phyloP scores from a whole-genome alignment of 2,329 filamentous ascomycete genomes.

The Xylariaceae sp. region DNA sequence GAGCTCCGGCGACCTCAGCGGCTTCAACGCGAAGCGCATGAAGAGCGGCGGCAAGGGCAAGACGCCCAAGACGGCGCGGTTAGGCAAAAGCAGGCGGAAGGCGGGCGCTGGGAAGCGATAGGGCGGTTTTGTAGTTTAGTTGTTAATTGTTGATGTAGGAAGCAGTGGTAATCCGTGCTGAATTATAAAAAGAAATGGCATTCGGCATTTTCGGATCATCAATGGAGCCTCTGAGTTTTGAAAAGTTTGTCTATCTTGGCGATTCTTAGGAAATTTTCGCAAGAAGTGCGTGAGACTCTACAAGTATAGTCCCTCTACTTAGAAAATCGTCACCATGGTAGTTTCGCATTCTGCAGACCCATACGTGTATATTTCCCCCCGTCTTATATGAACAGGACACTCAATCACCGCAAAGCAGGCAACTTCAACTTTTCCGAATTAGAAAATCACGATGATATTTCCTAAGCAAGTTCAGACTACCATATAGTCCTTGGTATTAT shows the following conservation, averaged over 20 bases:
- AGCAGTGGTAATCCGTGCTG: not conserved
- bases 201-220: not conserved
- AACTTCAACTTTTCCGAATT: not conserved
- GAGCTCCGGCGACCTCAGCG: slow-evolving; percentile 73
- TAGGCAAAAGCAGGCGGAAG: slow-evolving; percentile 50
- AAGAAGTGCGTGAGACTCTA: no score
- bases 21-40: slow-evolving; percentile 81
- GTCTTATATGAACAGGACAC: not conserved
- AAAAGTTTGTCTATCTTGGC: not conserved
- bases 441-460: not conserved
- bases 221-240: not conserved
- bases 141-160: not conserved
- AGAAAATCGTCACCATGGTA: no score
- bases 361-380: not conserved
- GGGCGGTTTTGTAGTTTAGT: not conserved
- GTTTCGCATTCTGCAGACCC: not conserved
- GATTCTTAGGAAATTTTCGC: no score
- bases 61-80: slow-evolving; percentile 38
- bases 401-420: not conserved
- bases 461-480: no score
- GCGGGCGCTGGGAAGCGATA: slow-evolving; percentile 37
- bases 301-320: no score
- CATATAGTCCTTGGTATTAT: not conserved
- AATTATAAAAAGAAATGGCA: slow-evolving; percentile 8
- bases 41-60: slow-evolving; percentile 49